Evolutionary conservation across 2,329 filamentous ascomycete genomes (phyloP).

Genomic region (Hyphodiscus sp.): DNA sequence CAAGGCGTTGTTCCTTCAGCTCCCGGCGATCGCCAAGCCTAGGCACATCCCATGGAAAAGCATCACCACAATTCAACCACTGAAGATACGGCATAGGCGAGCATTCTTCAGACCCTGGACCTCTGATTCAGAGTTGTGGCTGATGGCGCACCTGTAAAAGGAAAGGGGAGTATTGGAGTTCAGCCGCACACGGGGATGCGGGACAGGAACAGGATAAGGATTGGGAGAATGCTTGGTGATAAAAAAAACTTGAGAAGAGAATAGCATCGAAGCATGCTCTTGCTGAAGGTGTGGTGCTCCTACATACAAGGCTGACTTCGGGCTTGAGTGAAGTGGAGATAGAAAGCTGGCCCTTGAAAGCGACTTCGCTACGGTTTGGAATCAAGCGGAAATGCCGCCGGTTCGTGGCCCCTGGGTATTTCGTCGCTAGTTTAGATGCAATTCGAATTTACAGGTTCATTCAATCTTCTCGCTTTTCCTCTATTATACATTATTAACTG

Average conservation of each 20-base stretch:
- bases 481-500: slow-evolving; percentile 14
- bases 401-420: no score
- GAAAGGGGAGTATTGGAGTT: not conserved
- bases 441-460: not conserved
- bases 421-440: not conserved
- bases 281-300: no score
- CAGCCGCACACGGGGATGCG: no score
- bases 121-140: not conserved
- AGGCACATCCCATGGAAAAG: not conserved
- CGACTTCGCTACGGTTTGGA: no score
- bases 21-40: not conserved
- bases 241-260: no score
- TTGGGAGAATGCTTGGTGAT: no score
- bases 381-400: no score
- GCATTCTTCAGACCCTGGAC: not conserved
- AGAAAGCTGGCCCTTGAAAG: no score
- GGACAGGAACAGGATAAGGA: no score
- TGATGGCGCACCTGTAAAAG: not conserved
- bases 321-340: no score
- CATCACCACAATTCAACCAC: not conserved
- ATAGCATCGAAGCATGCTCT: no score
- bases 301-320: no score
- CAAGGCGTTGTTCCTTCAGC: not conserved
- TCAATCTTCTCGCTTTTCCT: not conserved
- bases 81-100: not conserved